These are phyloP conservation scores for Jimgerdemannia flammicorona DNA, from an alignment of 192 early-diverging fungal genomes.

Conservation along the genomic window DNA sequence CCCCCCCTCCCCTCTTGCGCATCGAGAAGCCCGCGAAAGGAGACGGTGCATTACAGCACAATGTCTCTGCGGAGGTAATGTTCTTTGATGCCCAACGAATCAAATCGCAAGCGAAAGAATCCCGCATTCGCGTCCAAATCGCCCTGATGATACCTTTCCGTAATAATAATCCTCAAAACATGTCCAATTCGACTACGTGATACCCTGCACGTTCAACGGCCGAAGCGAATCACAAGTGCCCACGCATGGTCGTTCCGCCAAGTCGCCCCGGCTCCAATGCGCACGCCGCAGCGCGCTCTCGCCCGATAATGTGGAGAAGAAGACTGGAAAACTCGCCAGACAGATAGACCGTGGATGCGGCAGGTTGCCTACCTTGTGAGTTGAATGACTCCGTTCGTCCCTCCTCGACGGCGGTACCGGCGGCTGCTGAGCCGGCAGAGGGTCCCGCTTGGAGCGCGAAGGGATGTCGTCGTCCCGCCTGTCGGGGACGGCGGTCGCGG, in stretches of 20 bases:
- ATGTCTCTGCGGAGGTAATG: neutral
- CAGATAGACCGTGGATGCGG: neutral
- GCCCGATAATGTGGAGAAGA: neutral
- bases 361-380: neutral
- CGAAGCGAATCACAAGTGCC: neutral
- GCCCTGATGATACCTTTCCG: neutral
- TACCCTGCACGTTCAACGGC: neutral
- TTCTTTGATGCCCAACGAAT: neutral
- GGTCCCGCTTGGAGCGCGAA: neutral
- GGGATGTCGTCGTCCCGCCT: neutral
- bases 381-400: neutral
- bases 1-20: neutral
- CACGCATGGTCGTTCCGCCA: neutral
- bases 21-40: neutral
- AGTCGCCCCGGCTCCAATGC: neutral
- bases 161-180: neutral
- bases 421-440: neutral
- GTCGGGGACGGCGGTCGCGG: neutral
- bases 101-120: neutral
- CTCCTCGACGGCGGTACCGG: neutral
- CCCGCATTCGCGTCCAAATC: neutral
- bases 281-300: neutral
- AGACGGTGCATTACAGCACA: neutral
- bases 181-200: neutral
- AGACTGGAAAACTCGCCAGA: neutral